phyloP scores from a whole-genome alignment of 441 rosid species.

The Adansonia gregorii region DNA sequence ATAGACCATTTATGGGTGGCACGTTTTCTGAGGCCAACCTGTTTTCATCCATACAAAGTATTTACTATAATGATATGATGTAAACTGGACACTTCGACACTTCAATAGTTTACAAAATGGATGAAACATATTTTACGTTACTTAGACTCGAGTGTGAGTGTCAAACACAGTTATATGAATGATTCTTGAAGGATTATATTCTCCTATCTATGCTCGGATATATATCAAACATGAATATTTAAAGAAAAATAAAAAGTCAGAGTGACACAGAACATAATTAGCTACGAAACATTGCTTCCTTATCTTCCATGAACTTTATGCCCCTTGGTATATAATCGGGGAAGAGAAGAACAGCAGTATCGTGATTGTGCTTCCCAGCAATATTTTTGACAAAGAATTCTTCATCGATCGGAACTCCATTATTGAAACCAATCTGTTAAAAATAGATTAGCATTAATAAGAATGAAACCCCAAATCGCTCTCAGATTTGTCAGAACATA shows the following conservation, averaged over 20 bases:
- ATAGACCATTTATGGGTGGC: conserved; percentile 61
- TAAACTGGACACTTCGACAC: background rate
- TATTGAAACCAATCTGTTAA: conserved; percentile 76
- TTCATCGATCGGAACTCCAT: conserved; percentile 79
- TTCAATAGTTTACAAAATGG: background rate
- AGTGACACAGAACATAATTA: conserved; percentile 6
- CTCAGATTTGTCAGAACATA: too few relatives aligned
- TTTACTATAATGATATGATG: background rate
- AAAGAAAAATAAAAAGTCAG: too few relatives aligned
- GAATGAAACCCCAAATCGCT: too few relatives aligned
- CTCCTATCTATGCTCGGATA: too few relatives aligned
- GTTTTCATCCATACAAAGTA: conserved; percentile 24
- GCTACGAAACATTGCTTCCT: conserved; percentile 84
- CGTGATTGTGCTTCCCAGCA: conserved; percentile 80
- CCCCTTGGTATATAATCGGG: conserved; percentile 76
- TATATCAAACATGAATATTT: too few relatives aligned
- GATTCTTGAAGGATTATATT: too few relatives aligned
- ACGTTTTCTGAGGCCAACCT: conserved; percentile 75
- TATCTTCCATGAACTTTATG: conserved; percentile 57
- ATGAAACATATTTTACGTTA: too few relatives aligned
- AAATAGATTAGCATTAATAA: background rate
- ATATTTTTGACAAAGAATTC: conserved; percentile 65
- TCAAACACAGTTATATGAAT: too few relatives aligned
- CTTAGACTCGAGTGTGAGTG: too few relatives aligned
- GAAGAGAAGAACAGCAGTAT: conserved; percentile 65